Base-by-base conservation (phyloP, 768 basidiomycete genomes). In the Paxillus rubicundulus region DNA sequence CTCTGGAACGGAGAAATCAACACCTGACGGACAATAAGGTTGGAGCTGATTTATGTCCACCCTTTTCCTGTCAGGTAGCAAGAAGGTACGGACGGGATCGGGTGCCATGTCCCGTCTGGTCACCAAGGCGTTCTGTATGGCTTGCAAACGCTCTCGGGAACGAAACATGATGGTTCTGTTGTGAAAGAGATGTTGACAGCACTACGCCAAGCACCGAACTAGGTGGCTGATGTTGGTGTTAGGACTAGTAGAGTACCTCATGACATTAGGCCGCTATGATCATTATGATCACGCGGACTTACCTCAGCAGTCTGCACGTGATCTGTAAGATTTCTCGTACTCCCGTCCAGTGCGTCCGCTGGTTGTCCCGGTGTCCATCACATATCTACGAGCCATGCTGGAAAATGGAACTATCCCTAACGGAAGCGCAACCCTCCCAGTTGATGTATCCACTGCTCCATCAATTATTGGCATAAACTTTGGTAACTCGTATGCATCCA, bases 391-490 rank as follows among this genome's bases (percentile, higher is more conserved):
- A 49, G 53, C n/a, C 24, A 79, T 77, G 77, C 66, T 73, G n/a
- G 62, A 66, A 43, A 79, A 72, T 53, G 69, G 63, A 56, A 40
- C 65, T 28, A 51, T 72, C 27, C 79, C 75, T 17, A 86, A 85
- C 59, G 84, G 85, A 56, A 76, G 57, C 51, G 81, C 75, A 5
- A 74, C 77, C 41, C 64, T 75, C 3, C 71, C 74, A 27, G 61
- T 65, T n/a, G 70, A 69, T 6, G 37, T 57, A 28, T 61, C 72
- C 17, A 47, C 60, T 0, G 84, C 82, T 0, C 85, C 82, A 6
- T 77, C 86, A 0, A 82, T 94, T 52, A 81, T 98, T 43, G 97
- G 96, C 42, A 92, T 99, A 73, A 98, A 96, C 75, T 89, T 98
- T 68, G 97, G 96, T 16, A 93, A 96, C 71, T 86, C 91, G 30